These are phyloP conservation scores for Tillandsia fasciculata DNA, from an alignment of 176 grass and related monocot genomes.

Conservation along the genomic window DNA sequence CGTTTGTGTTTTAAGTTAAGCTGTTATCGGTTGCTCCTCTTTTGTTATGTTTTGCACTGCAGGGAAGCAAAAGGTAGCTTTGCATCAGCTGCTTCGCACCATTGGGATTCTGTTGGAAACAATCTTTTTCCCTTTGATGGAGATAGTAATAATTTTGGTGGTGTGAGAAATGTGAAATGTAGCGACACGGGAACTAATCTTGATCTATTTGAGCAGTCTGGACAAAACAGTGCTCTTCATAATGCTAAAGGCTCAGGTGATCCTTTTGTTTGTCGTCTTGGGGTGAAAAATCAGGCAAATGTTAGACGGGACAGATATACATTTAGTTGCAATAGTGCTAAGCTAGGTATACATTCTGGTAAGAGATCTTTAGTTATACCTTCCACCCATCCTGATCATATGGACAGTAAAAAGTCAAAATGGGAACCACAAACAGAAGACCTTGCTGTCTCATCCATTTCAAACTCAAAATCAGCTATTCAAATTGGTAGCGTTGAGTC, in stretches of 20 bases:
- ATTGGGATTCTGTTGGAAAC: slow-evolving; percentile 91
- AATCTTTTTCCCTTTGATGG: slow-evolving; percentile 87
- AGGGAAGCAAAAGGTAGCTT: slow-evolving; percentile 91
- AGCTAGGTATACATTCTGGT: neutral
- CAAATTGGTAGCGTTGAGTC: slow-evolving; percentile 22
- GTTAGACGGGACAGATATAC: slow-evolving; percentile 10
- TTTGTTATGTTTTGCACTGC: slow-evolving; percentile 11
- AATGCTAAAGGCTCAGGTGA: slow-evolving; percentile 71
- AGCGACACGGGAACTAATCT: slow-evolving; percentile 42
- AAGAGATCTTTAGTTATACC: slow-evolving; percentile 31
- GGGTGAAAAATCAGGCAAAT: slow-evolving; percentile 24
- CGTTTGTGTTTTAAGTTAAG: neutral
- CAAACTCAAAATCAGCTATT: slow-evolving; percentile 29
- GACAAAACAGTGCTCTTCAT: slow-evolving; percentile 34
- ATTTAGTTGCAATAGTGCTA: slow-evolving; percentile 34
- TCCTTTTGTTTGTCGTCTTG: slow-evolving; percentile 51
- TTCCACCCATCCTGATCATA: slow-evolving; percentile 15
- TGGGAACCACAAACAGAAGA: slow-evolving; percentile 17
- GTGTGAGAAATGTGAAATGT: slow-evolving; percentile 38
- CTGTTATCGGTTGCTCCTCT: slow-evolving; percentile 4
- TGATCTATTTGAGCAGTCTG: slow-evolving; percentile 28
- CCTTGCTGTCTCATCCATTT: slow-evolving; percentile 28
- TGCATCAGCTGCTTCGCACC: slow-evolving; percentile 61
- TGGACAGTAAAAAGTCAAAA: slow-evolving; percentile 7
- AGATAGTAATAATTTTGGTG: slow-evolving; percentile 57